A percentile compares a stretch with the other conserved stretches of the same genome.
Conservation (phyloP, 139 green algal species). For the Ettlia oleoabundans region DNA sequence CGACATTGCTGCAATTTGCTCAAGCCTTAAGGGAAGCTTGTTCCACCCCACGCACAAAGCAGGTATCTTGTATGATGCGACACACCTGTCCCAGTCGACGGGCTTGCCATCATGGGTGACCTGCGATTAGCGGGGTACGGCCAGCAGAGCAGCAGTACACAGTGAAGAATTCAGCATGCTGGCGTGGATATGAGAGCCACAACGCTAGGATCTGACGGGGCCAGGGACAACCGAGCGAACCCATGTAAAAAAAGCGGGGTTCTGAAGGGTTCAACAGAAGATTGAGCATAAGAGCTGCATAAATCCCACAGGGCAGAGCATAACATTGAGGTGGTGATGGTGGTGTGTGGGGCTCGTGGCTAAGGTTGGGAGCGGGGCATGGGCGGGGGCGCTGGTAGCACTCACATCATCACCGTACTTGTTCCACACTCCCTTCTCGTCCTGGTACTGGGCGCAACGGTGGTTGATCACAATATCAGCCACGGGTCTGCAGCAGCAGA, state of each 20-base stretch:
- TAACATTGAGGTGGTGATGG: constrained; percentile 20
- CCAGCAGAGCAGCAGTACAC: background rate
- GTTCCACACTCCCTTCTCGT: constrained; percentile 77
- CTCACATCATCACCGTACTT: constrained; percentile 55
- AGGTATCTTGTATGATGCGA: too few species aligned
- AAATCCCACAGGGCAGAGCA: too few species aligned
- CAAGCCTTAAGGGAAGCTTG: too few species aligned
- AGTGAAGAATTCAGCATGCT: too few species aligned
- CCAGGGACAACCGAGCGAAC: too few species aligned
- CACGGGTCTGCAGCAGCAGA: constrained; percentile 46
- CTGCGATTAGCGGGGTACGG: background rate
- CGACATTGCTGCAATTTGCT: too few species aligned
- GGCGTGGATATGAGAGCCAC: too few species aligned
- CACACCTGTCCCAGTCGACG: constrained; percentile 82
- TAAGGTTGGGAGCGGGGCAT: background rate
- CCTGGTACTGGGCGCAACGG: constrained; percentile 73
- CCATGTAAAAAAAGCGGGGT: too few species aligned
- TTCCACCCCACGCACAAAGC: too few species aligned
- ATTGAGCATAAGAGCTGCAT: too few species aligned
- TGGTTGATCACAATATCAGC: constrained; percentile 97
- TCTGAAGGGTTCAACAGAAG: too few species aligned
- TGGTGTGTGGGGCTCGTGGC: background rate
- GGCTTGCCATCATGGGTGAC: constrained; percentile 47
- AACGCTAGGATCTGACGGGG: too few species aligned
- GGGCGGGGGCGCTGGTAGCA: background rate